These are phyloP conservation scores for Fusarium sp. DNA, from an alignment of 2,329 filamentous ascomycete species.

Conservation along the genomic window DNA sequence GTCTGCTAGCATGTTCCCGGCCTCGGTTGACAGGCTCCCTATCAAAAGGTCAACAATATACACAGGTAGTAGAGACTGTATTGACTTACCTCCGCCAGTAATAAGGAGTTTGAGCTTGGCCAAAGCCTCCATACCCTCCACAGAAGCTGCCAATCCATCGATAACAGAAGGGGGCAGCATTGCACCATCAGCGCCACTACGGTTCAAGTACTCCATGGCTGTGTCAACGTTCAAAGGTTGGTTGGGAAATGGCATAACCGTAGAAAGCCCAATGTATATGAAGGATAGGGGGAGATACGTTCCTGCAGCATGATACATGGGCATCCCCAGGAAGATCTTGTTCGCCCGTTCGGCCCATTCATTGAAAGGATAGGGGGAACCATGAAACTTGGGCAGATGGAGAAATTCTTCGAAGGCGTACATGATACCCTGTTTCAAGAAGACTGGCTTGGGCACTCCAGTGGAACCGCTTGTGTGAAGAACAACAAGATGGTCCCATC, in stretches of 20 bases:
- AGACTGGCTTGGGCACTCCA: not conserved
- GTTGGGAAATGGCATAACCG: not conserved
- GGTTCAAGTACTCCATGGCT: not conserved
- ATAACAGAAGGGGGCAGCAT: not conserved
- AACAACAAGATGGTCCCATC: constrained; percentile 4
- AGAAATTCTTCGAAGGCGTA: not conserved
- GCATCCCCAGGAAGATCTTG: not conserved
- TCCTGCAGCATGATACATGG: constrained; percentile 5
- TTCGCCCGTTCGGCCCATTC: not conserved
- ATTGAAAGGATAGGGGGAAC: rapidly evolving
- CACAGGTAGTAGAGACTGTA: rapidly evolving
- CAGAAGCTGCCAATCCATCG: not conserved
- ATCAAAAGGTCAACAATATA: rapidly evolving
- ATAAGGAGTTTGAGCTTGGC: not conserved
- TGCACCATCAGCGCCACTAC: not conserved
- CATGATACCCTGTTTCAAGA: not conserved
- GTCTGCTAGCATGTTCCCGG: not conserved
- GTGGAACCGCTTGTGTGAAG: constrained; percentile 11
- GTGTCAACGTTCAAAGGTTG: not conserved
- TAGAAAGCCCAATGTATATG: rapidly evolving
- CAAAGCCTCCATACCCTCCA: not conserved
- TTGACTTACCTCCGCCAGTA: not conserved
- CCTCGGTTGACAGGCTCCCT: not conserved
- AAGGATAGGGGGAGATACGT: not conserved
- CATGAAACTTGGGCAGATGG: rapidly evolving